Percentiles rank a stretch among this genome's conserved stretches.
phyloP scores from a whole-genome alignment of 371 early-diverging fungal genomes.

The Syncephalis fuscata region DNA sequence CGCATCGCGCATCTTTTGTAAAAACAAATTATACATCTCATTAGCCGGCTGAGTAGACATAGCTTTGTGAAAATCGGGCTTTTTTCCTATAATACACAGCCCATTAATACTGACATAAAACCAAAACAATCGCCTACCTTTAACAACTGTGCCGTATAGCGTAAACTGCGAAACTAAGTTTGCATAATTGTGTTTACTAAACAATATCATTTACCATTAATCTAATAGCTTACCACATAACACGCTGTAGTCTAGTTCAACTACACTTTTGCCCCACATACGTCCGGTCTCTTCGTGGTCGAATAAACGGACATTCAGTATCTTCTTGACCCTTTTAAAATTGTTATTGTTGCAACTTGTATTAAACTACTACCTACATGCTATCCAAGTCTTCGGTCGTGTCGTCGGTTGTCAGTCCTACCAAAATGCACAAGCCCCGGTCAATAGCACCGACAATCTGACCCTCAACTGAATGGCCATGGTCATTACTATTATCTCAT shows the following conservation, averaged over 20 bases:
- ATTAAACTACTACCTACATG: slow-evolving; percentile 19
- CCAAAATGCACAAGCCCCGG: slow-evolving; percentile 54
- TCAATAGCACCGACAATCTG: slow-evolving; percentile 48
- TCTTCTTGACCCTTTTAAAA: slow-evolving; percentile 33
- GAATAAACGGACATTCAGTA: slow-evolving; percentile 60
- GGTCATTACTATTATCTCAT: neutral
- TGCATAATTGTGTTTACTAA: neutral
- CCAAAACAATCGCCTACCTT: slow-evolving; percentile 24
- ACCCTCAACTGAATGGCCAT: slow-evolving; percentile 29
- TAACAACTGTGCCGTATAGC: slow-evolving; percentile 48
- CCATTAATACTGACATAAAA: neutral
- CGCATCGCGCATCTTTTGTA: slow-evolving; percentile 39
- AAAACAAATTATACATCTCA: slow-evolving; percentile 50
- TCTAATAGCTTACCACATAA: slow-evolving; percentile 37
- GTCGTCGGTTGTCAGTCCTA: slow-evolving; percentile 58
- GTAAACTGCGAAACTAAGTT: slow-evolving; percentile 73
- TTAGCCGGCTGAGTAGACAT: slow-evolving; percentile 56
- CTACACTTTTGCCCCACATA: slow-evolving; percentile 61
- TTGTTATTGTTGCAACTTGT: neutral
- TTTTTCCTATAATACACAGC: slow-evolving; percentile 25
- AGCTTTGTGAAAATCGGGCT: slow-evolving; percentile 79
- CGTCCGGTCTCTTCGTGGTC: slow-evolving; percentile 27
- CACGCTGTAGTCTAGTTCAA: slow-evolving; percentile 47
- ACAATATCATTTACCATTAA: neutral
- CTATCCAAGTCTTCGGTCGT: slow-evolving; percentile 53